A percentile compares a stretch with the other conserved stretches of the same genome.
Evolutionary conservation across 106 monocot genomes (phyloP).

Genomic region (Triglochin maritima): DNA sequence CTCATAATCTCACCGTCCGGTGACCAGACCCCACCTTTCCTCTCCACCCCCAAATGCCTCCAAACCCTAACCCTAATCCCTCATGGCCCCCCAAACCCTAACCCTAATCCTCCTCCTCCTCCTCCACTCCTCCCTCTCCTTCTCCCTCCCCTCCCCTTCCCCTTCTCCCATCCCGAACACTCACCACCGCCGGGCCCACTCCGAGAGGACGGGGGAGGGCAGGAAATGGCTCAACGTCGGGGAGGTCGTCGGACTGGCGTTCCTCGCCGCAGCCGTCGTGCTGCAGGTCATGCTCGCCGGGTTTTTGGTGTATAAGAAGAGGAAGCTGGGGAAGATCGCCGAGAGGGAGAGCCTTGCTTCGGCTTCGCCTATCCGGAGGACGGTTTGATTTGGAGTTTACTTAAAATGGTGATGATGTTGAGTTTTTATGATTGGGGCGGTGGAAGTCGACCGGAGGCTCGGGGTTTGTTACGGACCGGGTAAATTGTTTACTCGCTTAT

Average conservation of each 20-base stretch:
- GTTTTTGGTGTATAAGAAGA: slow-evolving; percentile 4
- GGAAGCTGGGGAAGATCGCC: background rate
- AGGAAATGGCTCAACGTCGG: background rate
- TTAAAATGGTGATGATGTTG: background rate
- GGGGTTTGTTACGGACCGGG: background rate
- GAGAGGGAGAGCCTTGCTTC: background rate
- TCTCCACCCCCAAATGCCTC: background rate
- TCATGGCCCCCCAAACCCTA: background rate
- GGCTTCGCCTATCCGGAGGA: background rate
- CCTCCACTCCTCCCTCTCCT: background rate
- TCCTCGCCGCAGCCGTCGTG: background rate
- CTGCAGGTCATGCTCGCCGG: slow-evolving; percentile 2
- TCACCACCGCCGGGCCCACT: background rate
- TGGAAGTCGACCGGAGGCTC: background rate
- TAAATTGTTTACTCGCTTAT: too few relatives aligned
- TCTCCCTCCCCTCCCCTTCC: background rate
- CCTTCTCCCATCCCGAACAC: background rate
- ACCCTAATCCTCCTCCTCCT: background rate
- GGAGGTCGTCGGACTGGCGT: background rate
- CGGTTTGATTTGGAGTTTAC: too few relatives aligned
- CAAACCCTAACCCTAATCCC: background rate
- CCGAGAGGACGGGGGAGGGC: background rate
- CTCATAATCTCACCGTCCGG: too few relatives aligned
- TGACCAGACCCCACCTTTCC: too few relatives aligned
- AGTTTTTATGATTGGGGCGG: background rate